phyloP scores from a whole-genome alignment of 192 early-diverging fungal genomes.

The Jimgerdemannia lactiflua region DNA sequence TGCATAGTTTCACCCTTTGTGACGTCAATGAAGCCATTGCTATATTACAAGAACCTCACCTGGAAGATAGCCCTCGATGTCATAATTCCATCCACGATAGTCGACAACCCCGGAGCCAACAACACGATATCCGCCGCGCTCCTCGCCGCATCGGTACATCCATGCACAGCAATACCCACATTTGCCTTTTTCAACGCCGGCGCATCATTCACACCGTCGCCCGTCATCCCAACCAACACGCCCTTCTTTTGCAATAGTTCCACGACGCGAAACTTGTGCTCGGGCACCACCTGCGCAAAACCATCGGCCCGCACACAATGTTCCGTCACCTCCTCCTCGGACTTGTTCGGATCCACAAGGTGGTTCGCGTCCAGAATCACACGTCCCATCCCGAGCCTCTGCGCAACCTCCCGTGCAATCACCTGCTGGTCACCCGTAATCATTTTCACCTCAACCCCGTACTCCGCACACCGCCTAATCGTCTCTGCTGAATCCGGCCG shows the following conservation, averaged over 20 bases:
- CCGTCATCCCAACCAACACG: conserved; percentile 70
- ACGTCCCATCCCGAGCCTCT: conserved; percentile 69
- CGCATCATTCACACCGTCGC: conserved; percentile 75
- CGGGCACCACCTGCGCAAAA: conserved; percentile 64
- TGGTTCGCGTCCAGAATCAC: conserved; percentile 68
- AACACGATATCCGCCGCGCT: conserved; percentile 79
- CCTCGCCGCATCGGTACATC: conserved; percentile 72
- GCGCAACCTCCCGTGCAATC: conserved; percentile 71
- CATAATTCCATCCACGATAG: conserved; percentile 91
- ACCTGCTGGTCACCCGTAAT: conserved; percentile 89
- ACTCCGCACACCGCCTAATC: conserved; percentile 65
- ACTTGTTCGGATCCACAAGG: conserved; percentile 36
- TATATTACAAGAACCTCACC: neutral
- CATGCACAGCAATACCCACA: conserved; percentile 71
- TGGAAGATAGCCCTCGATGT: conserved; percentile 32
- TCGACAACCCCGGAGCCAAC: conserved; percentile 72
- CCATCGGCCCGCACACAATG: conserved; percentile 56
- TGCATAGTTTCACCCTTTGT: no score
- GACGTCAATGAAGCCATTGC: neutral
- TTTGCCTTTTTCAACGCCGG: conserved; percentile 72
- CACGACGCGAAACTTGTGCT: conserved; percentile 71
- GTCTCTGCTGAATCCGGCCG: conserved; percentile 79
- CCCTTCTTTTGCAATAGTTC: conserved; percentile 65
- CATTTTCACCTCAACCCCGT: conserved; percentile 89
- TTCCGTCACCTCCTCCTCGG: neutral